Evolutionary conservation across 371 early-diverging fungal species (phyloP).

Genomic region (Catenaria anguillulae): DNA sequence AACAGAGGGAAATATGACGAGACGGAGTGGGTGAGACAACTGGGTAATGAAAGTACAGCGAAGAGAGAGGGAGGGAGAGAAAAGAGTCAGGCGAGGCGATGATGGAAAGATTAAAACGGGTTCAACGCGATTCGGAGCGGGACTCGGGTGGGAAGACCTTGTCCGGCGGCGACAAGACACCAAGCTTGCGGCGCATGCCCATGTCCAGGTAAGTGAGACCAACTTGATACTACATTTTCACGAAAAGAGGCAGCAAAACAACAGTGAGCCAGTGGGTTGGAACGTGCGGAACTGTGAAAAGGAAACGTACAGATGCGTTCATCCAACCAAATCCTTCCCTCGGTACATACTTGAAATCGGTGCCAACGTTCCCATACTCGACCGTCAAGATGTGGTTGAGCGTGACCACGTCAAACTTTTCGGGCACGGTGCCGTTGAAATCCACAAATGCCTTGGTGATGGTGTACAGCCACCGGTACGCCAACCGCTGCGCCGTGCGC

Average conservation of each 20-base stretch:
- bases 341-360: conserved; percentile 85
- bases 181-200: conserved; percentile 61
- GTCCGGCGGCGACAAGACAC: conserved; percentile 62
- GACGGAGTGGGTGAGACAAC: too few relatives aligned
- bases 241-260: not conserved
- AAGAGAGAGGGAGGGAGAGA: too few relatives aligned
- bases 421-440: conserved; percentile 93
- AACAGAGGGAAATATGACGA: too few relatives aligned
- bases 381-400: conserved; percentile 82
- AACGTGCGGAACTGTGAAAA: too few relatives aligned
- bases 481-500: conserved; percentile 59
- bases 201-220: conserved; percentile 58
- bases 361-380: conserved; percentile 89
- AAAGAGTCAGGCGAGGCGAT: too few relatives aligned
- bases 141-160: too few relatives aligned
- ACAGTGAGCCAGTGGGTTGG: too few relatives aligned
- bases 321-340: conserved; percentile 97
- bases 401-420: conserved; percentile 87
- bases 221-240: conserved; percentile 46
- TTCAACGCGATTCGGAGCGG: too few relatives aligned
- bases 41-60: too few relatives aligned
- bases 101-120: too few relatives aligned
- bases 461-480: conserved; percentile 90
- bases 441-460: conserved; percentile 89
- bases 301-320: conserved; percentile 44